Evolutionary conservation across 1,284 basidiomycete genomes (phyloP), one percentile per base, ranked within the genome.

Genomic region (Naganishia sp.): DNA sequence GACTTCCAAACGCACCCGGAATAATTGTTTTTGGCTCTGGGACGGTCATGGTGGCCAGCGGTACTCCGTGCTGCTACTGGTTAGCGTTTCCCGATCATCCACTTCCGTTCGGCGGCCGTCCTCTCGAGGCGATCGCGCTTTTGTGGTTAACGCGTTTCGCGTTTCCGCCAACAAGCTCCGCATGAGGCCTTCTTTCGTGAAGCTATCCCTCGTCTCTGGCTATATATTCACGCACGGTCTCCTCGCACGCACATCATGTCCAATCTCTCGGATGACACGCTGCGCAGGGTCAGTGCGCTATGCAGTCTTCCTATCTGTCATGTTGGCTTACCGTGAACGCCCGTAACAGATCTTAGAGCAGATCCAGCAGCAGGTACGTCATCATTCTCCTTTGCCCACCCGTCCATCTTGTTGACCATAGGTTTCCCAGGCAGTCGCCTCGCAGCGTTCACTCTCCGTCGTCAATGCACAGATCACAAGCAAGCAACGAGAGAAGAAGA

Each of bases 211-310:
- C 7, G 10, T 13, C 36, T 13, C 36, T 13, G 36, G 36, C 36
- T 49, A 49, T 23, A 49, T 13, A 25, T 25, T 36, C 15, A 16
- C 16, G 21, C 11, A 0, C 10, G 9, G 16, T 21, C 6, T 39
- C 15, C n/a, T 4, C 55, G 55, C 31, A 21, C 28, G 36, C n/a
- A 15, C 55, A 80, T 70, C 56, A 90, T 90, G 89, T 83, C 89
- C 67, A 82, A 86, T 48, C 83, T 94, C 46, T 85, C 91, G 45
- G 92, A 94, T 75, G 91, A 94, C 68, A 92, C 92, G 0, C 81
- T 94, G 57, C 84, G 88, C 77, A 93, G 90, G 85, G 91, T 91
- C 44, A 63, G 74, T 66, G 15, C n/a, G 56, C 2, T 10, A 33
- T 13, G 23, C 23, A 55, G 61, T 18, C 15, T 44, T n/a, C 4